Conservation (phyloP, 345 rosid species). For the Dovyalis caffra region DNA sequence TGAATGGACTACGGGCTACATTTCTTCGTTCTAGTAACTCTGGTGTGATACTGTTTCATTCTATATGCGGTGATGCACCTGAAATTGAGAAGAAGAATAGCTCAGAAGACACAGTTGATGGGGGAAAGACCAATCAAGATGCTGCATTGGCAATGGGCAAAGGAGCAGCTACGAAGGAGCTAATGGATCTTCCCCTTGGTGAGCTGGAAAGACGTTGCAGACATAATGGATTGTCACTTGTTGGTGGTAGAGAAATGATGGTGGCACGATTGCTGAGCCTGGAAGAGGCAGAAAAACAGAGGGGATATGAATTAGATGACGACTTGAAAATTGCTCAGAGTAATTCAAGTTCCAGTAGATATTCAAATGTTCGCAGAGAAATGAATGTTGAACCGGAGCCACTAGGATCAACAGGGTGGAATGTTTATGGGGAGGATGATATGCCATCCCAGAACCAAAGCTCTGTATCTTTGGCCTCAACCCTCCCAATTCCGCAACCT, state of each 20-base stretch:
- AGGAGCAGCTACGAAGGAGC: constrained; percentile 87
- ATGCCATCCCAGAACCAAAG: constrained; percentile 37
- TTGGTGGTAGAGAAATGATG: constrained; percentile 98
- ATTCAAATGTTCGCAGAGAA: constrained; percentile 51
- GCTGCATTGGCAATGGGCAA: constrained; percentile 94
- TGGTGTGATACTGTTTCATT: constrained; percentile 82
- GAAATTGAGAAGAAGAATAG: constrained; percentile 65
- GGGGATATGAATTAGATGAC: constrained; percentile 74
- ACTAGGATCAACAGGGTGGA: constrained; percentile 45
- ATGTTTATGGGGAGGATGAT: constrained; percentile 45
- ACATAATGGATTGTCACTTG: constrained; percentile 93
- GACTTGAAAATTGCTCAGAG: constrained; percentile 60
- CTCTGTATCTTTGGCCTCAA: constrained; percentile 38
- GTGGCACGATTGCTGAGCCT: constrained; percentile 88
- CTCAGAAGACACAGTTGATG: constrained; percentile 45
- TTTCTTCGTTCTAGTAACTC: constrained; percentile 87
- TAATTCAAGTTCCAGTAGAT: constrained; percentile 49
- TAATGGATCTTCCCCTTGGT: constrained; percentile 78
- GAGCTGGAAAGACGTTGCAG: constrained; percentile 98
- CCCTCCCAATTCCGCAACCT: constrained; percentile 60
- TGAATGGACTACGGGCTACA: constrained; percentile 88
- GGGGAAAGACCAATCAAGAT: constrained; percentile 62
- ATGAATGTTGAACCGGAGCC: constrained; percentile 47
- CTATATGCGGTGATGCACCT: constrained; percentile 83
- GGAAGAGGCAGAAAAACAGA: constrained; percentile 93